Base-by-base conservation (phyloP, 2,329 filamentous ascomycete genomes). In the Scedosporium dehoogii region DNA sequence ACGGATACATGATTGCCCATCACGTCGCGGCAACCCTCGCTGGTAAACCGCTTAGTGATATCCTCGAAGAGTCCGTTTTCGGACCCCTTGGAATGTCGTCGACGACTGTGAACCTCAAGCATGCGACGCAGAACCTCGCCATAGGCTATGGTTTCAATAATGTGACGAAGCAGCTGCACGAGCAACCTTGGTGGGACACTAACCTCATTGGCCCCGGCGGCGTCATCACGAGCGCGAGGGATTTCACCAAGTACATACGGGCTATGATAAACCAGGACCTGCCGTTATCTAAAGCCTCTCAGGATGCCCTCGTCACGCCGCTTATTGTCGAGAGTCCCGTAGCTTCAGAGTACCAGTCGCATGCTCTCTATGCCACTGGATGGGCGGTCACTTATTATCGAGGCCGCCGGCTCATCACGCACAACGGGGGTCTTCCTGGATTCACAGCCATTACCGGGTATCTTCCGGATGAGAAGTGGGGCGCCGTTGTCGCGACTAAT, bases 21-120 rank as follows among this genome's bases (percentile, higher is more conserved):
- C 72, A 81, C 65, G 73, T 82, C 1, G 67, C 82, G n/a, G 77
- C 82, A 65, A 74, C 67, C 0, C 62, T 79, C 3, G 75, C 73
- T 0, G 74, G 73, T 0, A 65, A 65, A 10, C 68, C 69, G 33
- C 70, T 83, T 3, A 73, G 73, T 0, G 67, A 73, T 4, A 77
- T 79, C 44, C 68, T 83, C 9, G 70, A 69, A 6, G 69, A 74
- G 21, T 64, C 69, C 9, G 70, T 83, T 55, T 82, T 79, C 74
- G 64, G 64, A 2, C 79, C 79, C 0, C 70, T 83, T 29, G 74
- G 71, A 2, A 82, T 83, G 80, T 66, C 69, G 3, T 73, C 75
- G 59, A 79, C 78, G 0, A 76, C 71, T 42, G 68, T 75, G 6
- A 68, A 70, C 1, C 55, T 70, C 9, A 44, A 65, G 27, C 64